phyloP scores from a whole-genome alignment of 176 grass and related monocot species.

The sorghum (Sorghum bicolor) region Sorghum_bicolor_NCBIv3 NC_012872.2:64853001-64853500 shows the following conservation, averaged over 20 bases:
- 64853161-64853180: constrained; percentile 30
- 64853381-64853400: background rate
- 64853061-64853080: background rate
- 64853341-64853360: background rate
- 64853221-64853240: constrained; percentile 31
- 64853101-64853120: background rate
- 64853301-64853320: constrained; percentile 46
- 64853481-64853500: background rate
- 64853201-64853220: constrained; percentile 20
- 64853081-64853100: background rate
- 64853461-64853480: background rate
- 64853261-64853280: constrained; percentile 29
- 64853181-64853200: background rate
- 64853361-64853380: background rate
- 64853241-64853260: constrained; percentile 28
- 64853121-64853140: background rate
- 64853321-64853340: background rate
- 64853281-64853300: constrained; percentile 43
- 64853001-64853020: background rate
- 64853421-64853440: constrained; percentile 1
- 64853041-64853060: background rate
- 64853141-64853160: background rate
- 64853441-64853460: background rate
- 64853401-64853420: background rate
- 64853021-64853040: background rate